Base-by-base conservation (phyloP, 129 eudicot genomes). In the Flaveria brownii region DNA sequence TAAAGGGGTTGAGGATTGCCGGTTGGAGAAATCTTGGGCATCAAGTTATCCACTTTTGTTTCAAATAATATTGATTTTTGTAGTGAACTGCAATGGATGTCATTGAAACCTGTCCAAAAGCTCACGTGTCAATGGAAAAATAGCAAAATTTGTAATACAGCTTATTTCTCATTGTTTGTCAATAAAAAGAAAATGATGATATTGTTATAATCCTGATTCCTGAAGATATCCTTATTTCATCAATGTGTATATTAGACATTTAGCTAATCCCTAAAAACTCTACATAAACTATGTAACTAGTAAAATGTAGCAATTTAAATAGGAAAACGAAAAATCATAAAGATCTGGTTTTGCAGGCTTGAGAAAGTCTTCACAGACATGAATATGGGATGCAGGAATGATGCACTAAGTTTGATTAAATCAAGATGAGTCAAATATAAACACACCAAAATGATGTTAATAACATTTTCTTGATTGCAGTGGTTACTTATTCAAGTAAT, bases 1-100 rank as follows among this genome's bases (percentile, higher is more conserved):
- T 88, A 81, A 80, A 91, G 82, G n/a, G 98, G 98, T 86, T 83
- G 87, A 74, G 98, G 98, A 84, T 91, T 78, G 66, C 88, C 84
- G 14, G 81, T 80, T 42, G 98, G 98, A 76, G 97, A 85, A 70
- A 67, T 92, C 72, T 78, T 46, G 2, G 98, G 97, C 74, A 94
- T 72, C 56, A 91, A 82, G 64, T 42, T 83, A 82, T 82, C 87
- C 39, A n/a, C 80, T 75, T 75, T 87, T 79, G 68, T 72, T 20
- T 47, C 79, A 28, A 72, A 49, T 11, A 66, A 56, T 14, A 62
- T 50, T 4, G 87, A 75, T 73, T 66, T 57, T 75, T 49, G 68
- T 72, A 76, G 60, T 17, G 84, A 67, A 66, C 62, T 77, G 81
- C 91, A 77, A 77, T 42, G 55, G 30, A 82, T 76, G 61, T 59